Evolutionary conservation across 2,329 filamentous ascomycete species (phyloP), one percentile per base, ranked within the genome.

Genomic region (Dothideomycetes sp.): DNA sequence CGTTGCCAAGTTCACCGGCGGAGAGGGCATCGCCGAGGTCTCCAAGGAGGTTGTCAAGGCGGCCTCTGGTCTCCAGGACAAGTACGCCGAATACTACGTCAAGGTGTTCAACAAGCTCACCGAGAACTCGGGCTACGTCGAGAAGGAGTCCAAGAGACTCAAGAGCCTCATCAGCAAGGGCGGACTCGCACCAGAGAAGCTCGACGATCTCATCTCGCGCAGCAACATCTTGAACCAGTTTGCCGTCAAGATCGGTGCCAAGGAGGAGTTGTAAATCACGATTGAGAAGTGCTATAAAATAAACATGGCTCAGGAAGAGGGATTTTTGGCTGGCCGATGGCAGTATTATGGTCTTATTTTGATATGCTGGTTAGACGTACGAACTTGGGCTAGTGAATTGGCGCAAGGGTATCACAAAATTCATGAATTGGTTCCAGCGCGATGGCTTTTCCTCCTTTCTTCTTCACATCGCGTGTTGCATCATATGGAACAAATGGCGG

Each of bases 81-180:
- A 84, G 69, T 94, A 89, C 57, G 85, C 85, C 34, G 75, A 88
- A 64, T 98, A 98, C 75, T 96, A 98, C 63, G 71, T 91, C 60
- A 85, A 84, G 60, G 87, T 94, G 40, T 82, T 91, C 45, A 77
- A 84, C 59, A 96, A 95, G 77, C 68, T 91, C 47, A 72, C 69
- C 58, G 71, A 80, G 61, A 93, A 82, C 65, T 72, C 82, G 45
- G 80, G 70, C 38, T 95, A 85, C 57, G 85, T 79, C 36, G 68
- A 76, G 57, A 96, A 94, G 77, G 89, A 96, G 72, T 69, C 88
- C 47, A 72, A 78, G 45, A 77, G 89, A 47, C 71, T 96, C 46
- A 74, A 85, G 52, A 78, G 81, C 50, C 75, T 96, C 50, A 67
- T 95, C 47, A 73, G 76, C 64, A 94, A 94, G 77, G 86, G 88